phyloP scores from a whole-genome alignment of 2,329 filamentous ascomycete species.

The Cercospora sp. region DNA sequence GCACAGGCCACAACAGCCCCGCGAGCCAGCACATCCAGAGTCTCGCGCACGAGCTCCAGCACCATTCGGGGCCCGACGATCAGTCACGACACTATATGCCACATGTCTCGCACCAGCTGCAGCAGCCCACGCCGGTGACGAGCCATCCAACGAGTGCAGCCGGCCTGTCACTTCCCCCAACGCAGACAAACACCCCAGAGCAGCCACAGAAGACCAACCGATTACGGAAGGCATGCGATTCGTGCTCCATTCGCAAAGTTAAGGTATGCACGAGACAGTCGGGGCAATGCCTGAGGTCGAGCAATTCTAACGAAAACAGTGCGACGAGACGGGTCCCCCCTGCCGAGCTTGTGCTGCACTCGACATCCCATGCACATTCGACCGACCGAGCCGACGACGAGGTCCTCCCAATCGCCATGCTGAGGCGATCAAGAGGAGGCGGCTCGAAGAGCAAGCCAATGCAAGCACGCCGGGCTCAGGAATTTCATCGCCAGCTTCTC shows the following conservation, averaged over 20 bases:
- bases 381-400: slow-evolving; percentile 62
- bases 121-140: slow-evolving; percentile 31
- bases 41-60: slow-evolving; percentile 35
- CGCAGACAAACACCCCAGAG: slow-evolving; percentile 29
- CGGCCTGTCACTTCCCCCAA: slow-evolving; percentile 29
- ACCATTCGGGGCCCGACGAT: slow-evolving; percentile 35
- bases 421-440: slow-evolving; percentile 65
- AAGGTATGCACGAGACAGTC: slow-evolving; percentile 35
- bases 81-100: slow-evolving; percentile 38
- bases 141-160: slow-evolving; percentile 30
- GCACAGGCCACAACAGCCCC: slow-evolving; percentile 30
- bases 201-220: slow-evolving; percentile 40
- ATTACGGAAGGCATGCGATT: slow-evolving; percentile 45
- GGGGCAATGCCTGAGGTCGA: neutral
- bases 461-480: slow-evolving; percentile 46
- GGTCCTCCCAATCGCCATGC: slow-evolving; percentile 68
- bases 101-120: slow-evolving; percentile 32
- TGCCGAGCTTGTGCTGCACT: slow-evolving; percentile 65
- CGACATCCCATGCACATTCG: slow-evolving; percentile 68
- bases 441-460: slow-evolving; percentile 45
- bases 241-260: slow-evolving; percentile 44
- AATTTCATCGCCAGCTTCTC: slow-evolving; percentile 50
- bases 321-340: slow-evolving; percentile 66
- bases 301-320: slow-evolving; percentile 45
- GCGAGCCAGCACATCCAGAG: slow-evolving; percentile 38